Evolutionary conservation across 805 yeast species (phyloP), one percentile per base, ranked within the genome.

Genomic region (Naumovozyma dairenensis): DNA sequence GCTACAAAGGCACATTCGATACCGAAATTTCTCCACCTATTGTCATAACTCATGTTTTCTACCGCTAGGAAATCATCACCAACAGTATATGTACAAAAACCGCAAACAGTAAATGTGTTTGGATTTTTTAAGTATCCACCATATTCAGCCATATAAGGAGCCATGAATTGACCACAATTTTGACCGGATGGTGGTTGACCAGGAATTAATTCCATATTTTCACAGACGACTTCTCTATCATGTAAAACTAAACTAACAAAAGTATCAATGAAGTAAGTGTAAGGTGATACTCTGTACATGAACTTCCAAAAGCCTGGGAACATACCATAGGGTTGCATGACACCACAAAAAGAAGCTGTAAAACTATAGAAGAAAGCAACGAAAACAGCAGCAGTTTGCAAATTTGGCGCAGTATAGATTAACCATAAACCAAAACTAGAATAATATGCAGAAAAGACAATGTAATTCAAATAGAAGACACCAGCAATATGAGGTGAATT

Each of bases 251-350:
- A 59, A 24, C 61, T 65, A 33, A 76, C 63, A 40, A 79, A 65
- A 16, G 74, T 64, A 12, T 63, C 55, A 36, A 78, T 59, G 59
- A 75, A 65, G 44, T 76, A 78, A 0, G 82, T 73, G 41, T 75
- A 62, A 14, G 85, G 83, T 17, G 76, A 71, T 13, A 63, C 66
- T 50, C 81, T 63, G 62, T 76, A 78, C 80, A 78, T 73, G 59
- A 76, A 78, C 19, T 65, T 61, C 82, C 83, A 82, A 63, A 83
- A 83, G 1, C 80, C 72, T 10, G 89, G 87, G 74, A 74, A 57
- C 48, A 64, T 33, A 46, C 48, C 16, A 55, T 61, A 49, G 48
- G 62, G 43, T 43, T 48, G 51, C 52, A 54, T 51, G 28, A 60
- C 60, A 54, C 64, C 64, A 55, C 63, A 56, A 45, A 59, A 59